Evolutionary conservation across 305 asterid genomes (phyloP).

Genomic region (Andrographis paniculata): DNA sequence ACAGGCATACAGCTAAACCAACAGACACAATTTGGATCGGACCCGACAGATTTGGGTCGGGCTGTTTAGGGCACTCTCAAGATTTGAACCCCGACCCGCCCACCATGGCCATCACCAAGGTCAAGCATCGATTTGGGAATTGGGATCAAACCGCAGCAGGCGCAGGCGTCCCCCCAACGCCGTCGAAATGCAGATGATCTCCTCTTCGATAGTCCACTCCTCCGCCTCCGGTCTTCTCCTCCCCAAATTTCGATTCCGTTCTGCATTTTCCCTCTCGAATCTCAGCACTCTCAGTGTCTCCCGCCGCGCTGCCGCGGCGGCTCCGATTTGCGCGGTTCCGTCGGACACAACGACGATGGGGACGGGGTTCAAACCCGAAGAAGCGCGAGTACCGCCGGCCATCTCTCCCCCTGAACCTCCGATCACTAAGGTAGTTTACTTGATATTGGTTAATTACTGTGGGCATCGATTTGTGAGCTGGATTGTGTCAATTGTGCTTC

Average conservation of each 20-base stretch:
- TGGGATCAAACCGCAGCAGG: too few species aligned
- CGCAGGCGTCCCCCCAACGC: too few species aligned
- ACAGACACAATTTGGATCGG: too few species aligned
- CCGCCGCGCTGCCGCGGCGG: conserved; percentile 15
- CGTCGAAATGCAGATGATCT: conserved; percentile 22
- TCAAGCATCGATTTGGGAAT: too few species aligned
- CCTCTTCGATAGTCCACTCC: conserved; percentile 21
- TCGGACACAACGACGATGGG: conserved; percentile 29
- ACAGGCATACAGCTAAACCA: too few species aligned
- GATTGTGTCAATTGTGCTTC: neutral
- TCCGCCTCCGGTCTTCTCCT: conserved; percentile 15
- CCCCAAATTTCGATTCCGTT: conserved; percentile 10
- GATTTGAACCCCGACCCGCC: too few species aligned
- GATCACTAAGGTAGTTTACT: conserved; percentile 36
- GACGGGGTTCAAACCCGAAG: conserved; percentile 46
- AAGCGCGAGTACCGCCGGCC: conserved; percentile 69
- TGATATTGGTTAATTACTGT: conserved; percentile 2
- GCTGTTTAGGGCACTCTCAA: too few species aligned
- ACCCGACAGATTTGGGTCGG: too few species aligned
- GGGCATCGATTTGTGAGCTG: conserved; percentile 4
- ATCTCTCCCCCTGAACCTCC: conserved; percentile 53
- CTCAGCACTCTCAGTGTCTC: conserved; percentile 2
- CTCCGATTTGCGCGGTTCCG: conserved; percentile 21
- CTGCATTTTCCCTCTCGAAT: conserved; percentile 7
- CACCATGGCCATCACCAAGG: too few species aligned